Evolutionary conservation across 257 asterid species (phyloP).

Genomic region (Jacaranda copaia): DNA sequence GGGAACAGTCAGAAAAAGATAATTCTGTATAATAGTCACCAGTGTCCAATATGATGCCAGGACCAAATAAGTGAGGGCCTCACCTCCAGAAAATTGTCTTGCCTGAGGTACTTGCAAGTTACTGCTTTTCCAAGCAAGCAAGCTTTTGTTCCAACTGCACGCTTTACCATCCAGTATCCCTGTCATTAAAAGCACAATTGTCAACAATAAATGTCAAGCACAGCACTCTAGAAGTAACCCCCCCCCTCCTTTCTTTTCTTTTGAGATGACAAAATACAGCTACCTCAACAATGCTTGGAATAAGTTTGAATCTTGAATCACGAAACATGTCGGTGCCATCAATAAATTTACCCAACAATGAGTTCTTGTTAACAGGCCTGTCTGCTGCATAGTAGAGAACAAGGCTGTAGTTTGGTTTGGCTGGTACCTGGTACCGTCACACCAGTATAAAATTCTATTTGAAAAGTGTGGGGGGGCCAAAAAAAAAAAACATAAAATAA

Average conservation of each 20-base stretch:
- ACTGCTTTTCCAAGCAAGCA: conserved; percentile 97
- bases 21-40: not conserved
- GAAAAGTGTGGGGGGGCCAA: not conserved
- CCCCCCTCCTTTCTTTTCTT: conserved; percentile 1
- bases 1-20: not conserved
- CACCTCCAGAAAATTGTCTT: conserved; percentile 98
- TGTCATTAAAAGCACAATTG: conserved; percentile 38
- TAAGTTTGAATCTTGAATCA: conserved; percentile 95
- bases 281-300: conserved; percentile 98
- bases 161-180: conserved; percentile 99
- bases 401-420: conserved; percentile 94
- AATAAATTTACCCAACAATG: conserved; percentile 82
- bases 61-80: conserved; percentile 29
- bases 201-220: conserved; percentile 25
- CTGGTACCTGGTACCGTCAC: conserved; percentile 79
- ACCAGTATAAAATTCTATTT: conserved; percentile 33
- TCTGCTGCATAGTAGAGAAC: conserved; percentile 94
- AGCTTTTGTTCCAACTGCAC: conserved; percentile 99
- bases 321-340: conserved; percentile 92
- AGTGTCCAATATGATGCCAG: conserved; percentile 12
- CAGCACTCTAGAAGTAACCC: not conserved
- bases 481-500: not conserved
- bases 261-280: conserved; percentile 17
- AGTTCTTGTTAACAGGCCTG: conserved; percentile 76
- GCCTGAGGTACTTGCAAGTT: conserved; percentile 90